A percentile compares a stretch with the other conserved stretches of the same genome.
Evolutionary conservation across 176 grass and related monocot genomes (phyloP).

Genomic region (Musa acuminata): DNA sequence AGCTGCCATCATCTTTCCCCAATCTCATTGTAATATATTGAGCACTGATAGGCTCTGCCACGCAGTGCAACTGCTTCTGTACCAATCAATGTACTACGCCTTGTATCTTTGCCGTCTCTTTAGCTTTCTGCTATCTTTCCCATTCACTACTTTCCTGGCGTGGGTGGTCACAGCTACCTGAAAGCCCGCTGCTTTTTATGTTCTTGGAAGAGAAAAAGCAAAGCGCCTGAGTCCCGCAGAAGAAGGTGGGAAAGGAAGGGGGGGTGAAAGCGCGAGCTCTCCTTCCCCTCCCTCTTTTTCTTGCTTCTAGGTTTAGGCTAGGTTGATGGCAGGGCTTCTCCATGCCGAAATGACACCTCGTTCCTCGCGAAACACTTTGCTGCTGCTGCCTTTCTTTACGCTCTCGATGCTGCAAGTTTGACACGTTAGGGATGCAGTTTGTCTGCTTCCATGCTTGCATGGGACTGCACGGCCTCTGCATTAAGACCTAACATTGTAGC

Average conservation of each 20-base stretch:
- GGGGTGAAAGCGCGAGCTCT: not conserved
- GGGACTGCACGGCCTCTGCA: not conserved
- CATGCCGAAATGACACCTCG: not conserved
- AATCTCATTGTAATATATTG: constrained; percentile 17
- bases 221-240: too few species aligned
- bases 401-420: not conserved
- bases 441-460: not conserved
- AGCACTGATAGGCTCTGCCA: not conserved
- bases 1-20: constrained; percentile 6
- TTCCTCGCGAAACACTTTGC: not conserved
- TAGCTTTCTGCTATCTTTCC: not conserved
- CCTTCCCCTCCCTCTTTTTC: not conserved
- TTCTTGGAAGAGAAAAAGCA: not conserved
- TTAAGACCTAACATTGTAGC: not conserved
- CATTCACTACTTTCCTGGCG: not conserved
- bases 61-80: not conserved
- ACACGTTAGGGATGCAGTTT: not conserved
- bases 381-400: not conserved
- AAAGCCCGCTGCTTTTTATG: constrained; percentile 1
- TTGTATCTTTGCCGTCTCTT: not conserved
- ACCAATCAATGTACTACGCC: not conserved
- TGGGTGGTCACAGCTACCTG: not conserved
- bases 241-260: not conserved
- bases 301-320: not conserved
- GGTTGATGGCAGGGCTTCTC: not conserved